These are phyloP conservation scores for Themeda triandra DNA, from an alignment of 176 grass and related monocot species.

Conservation along the genomic window DNA sequence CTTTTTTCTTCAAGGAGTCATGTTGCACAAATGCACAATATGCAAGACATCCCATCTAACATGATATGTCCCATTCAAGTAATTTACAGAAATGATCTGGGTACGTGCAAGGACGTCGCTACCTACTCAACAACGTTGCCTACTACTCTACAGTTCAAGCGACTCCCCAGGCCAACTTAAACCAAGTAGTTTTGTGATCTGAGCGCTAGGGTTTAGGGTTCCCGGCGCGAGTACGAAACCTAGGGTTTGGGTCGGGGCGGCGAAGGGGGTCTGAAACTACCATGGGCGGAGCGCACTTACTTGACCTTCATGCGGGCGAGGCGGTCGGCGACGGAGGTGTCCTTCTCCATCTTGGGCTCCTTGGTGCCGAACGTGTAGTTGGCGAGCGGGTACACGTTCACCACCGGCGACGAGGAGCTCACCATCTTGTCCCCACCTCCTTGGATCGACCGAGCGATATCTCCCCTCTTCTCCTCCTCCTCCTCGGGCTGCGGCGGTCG, in stretches of 20 bases:
- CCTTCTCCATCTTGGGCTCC: constrained; percentile 99
- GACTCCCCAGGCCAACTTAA: background rate
- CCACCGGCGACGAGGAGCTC: constrained; percentile 49
- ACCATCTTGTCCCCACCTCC: constrained; percentile 31
- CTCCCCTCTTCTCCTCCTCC: background rate
- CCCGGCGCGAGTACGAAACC: background rate
- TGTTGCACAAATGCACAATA: background rate
- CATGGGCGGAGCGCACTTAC: constrained; percentile 28
- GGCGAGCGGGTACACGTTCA: constrained; percentile 90
- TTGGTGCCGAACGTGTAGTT: constrained; percentile 99
- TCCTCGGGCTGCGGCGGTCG: constrained; percentile 16
- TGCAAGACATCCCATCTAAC: background rate
- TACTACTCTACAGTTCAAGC: background rate
- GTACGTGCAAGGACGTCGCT: background rate
- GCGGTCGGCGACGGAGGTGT: constrained; percentile 97
- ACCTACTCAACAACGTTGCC: background rate
- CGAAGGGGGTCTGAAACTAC: background rate
- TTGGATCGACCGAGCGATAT: background rate
- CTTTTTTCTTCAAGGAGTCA: background rate
- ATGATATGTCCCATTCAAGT: background rate
- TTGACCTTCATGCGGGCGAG: constrained; percentile 99
- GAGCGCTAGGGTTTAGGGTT: constrained; percentile 24
- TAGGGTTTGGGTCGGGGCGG: constrained; percentile 11
- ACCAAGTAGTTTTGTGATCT: background rate
- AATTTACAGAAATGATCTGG: background rate